These are phyloP conservation scores for Zea luxurians DNA, from an alignment of 176 grass and related monocot species.

Conservation along the genomic window DNA sequence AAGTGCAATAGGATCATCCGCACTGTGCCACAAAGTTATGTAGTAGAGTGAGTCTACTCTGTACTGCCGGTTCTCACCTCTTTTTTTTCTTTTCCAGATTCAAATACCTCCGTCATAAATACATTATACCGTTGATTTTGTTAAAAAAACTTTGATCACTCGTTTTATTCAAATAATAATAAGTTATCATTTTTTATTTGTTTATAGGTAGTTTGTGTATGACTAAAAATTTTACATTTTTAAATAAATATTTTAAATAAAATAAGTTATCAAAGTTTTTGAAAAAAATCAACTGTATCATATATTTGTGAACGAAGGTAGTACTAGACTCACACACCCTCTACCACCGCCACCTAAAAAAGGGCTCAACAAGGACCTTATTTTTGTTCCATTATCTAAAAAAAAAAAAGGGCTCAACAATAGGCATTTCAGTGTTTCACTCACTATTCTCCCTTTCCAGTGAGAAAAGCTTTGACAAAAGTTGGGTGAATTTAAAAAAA, in stretches of 20 bases:
- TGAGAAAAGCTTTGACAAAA: slow-evolving; percentile 20
- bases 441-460: neutral
- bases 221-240: too few species aligned
- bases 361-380: neutral
- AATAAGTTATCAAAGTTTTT: too few species aligned
- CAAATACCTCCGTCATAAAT: too few species aligned
- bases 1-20: slow-evolving; percentile 20
- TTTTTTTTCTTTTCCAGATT: neutral
- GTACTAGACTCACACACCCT: neutral
- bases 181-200: too few species aligned
- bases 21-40: neutral
- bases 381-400: too few species aligned
- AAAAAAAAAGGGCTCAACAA: neutral
- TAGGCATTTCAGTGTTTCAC: neutral
- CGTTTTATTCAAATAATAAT: too few species aligned
- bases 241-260: too few species aligned
- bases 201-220: too few species aligned
- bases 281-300: too few species aligned
- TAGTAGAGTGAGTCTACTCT: neutral
- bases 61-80: neutral
- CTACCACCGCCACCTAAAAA: neutral
- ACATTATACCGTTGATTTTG: too few species aligned
- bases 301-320: too few species aligned
- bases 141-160: too few species aligned
- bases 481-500: neutral